These are phyloP conservation scores for Rhypophila decipiens DNA, from an alignment of 495 filamentous ascomycete species.

Conservation along the genomic window DNA sequence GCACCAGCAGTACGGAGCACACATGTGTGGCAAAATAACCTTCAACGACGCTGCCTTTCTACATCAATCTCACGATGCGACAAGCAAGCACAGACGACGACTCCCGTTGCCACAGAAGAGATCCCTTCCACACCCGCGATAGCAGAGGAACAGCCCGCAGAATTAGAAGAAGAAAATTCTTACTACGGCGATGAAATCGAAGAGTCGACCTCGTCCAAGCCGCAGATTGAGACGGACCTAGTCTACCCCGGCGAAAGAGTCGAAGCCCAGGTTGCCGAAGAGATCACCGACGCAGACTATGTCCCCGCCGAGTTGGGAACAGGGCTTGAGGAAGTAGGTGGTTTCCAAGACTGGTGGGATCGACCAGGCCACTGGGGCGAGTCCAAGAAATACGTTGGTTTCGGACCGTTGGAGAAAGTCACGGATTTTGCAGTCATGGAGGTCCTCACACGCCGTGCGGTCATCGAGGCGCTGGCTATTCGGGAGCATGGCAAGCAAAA, in stretches of 20 bases:
- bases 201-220: background rate
- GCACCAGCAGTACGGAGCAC: background rate
- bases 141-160: no score
- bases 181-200: background rate
- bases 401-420: conserved; percentile 30
- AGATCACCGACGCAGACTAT: conserved; percentile 43
- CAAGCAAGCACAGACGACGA: background rate
- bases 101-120: background rate
- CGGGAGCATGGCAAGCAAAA: conserved; percentile 28
- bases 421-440: conserved; percentile 35
- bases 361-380: conserved; percentile 34
- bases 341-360: conserved; percentile 45
- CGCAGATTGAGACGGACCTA: conserved; percentile 11
- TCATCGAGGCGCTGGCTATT: conserved; percentile 54
- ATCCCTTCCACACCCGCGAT: background rate
- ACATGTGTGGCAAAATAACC: conserved; percentile 6
- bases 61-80: background rate
- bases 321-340: conserved; percentile 53
- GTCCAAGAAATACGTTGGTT: conserved; percentile 31
- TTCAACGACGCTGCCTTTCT: conserved; percentile 19
- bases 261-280: conserved; percentile 9
- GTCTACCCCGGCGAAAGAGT: conserved; percentile 12
- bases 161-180: background rate
- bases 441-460: conserved; percentile 48
- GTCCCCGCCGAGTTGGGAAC: conserved; percentile 50